Evolutionary conservation across 768 basidiomycete genomes (phyloP), one percentile per base, ranked within the genome.

Genomic region (Leccinum olivaceopallidum): DNA sequence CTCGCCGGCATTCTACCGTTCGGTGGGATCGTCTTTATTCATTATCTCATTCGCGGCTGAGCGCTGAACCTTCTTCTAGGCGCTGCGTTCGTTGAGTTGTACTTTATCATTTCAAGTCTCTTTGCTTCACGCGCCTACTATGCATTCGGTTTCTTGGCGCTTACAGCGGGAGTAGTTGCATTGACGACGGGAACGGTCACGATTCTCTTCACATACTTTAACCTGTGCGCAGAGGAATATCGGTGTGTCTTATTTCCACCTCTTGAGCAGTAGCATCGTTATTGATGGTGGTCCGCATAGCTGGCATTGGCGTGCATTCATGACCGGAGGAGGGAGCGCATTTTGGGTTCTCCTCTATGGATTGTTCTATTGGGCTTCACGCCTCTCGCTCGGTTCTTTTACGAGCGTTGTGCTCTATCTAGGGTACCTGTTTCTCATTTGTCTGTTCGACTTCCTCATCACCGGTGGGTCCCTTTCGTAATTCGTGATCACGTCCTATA

Each of bases 261-360:
- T 47, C 39, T 28, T 54, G 24, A 36, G 6, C 13, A 51, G n/a
- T 4, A 36, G 34, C 47, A 53, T 34, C 39, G 4, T 53, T 56
- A 20, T 60, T 63, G 37, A 67, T 51, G 9, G 49, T 18, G 42
- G 18, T 49, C 49, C 58, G 2, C 10, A 22, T n/a, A 91, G 94
- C 60, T 98, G 95, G 95, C 95, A 98, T 60, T 98, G 96, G 96
- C 85, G 94, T 50, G 84, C 93, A 5, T 97, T 98, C 81, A 67
- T 95, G 62, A 89, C 87, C 32, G 96, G 96, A 37, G 96, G 94
- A 9, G 94, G 95, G 24, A 92, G 90, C 62, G 89, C 94, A 4
- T 85, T 95, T 73, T 98, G 95, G 95, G 77, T 98, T 26, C 76
- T 95, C 55, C 82, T 83, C 12, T 98, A 97, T 70, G 95, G 94